Conservation (phyloP, 495 filamentous ascomycete genomes). For the Astrocystis sublimbata region DNA sequence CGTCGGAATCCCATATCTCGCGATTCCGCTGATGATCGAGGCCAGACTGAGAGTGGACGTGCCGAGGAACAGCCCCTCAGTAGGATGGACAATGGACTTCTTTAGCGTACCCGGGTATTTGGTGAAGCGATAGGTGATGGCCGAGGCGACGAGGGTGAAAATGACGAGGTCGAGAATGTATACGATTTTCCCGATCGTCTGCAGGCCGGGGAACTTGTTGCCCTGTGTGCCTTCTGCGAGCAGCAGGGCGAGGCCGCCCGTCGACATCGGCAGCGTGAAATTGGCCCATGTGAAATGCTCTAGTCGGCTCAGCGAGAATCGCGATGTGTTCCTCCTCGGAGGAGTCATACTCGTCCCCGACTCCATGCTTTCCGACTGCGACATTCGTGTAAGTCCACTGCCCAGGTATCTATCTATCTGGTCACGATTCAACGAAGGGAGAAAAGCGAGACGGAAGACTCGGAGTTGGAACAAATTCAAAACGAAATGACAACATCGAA, state of each 20-base stretch:
- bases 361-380: background rate
- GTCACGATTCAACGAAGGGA: background rate
- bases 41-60: constrained; percentile 68
- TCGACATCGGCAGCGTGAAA: constrained; percentile 67
- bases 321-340: background rate
- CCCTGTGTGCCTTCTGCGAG: constrained; percentile 58
- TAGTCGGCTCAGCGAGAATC: constrained; percentile 38
- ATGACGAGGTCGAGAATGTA: constrained; percentile 64
- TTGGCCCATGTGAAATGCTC: constrained; percentile 74
- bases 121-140: constrained; percentile 59
- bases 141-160: constrained; percentile 53
- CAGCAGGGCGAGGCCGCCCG: constrained; percentile 63
- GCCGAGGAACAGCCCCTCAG: constrained; percentile 66
- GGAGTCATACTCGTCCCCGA: too few species aligned
- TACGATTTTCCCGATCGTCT: constrained; percentile 58
- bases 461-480: too few species aligned
- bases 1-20: constrained; percentile 57
- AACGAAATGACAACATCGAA: too few species aligned
- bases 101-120: constrained; percentile 52
- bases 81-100: constrained; percentile 59
- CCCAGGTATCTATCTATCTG: too few species aligned
- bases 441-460: background rate
- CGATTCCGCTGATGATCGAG: constrained; percentile 60
- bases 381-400: too few species aligned
- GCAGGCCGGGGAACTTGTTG: constrained; percentile 54